These are phyloP conservation scores for Croton setiger DNA, from an alignment of 441 rosid genomes.

Conservation along the genomic window DNA sequence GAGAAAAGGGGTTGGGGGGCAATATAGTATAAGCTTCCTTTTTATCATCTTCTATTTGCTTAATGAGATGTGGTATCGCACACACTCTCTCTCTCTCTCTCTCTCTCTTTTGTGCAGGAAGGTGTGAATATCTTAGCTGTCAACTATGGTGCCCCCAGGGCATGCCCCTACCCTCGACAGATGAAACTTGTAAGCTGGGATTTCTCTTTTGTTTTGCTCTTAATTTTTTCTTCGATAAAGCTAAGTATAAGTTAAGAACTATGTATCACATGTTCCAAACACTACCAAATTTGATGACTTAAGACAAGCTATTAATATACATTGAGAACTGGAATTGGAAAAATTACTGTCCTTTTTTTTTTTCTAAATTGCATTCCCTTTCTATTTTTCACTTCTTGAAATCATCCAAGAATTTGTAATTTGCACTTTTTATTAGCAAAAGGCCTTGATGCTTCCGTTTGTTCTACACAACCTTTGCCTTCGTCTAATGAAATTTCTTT, in stretches of 20 bases:
- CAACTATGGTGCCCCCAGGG: conserved; percentile 84
- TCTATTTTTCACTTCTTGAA: neutral
- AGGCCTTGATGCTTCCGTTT: no score
- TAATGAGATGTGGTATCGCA: neutral
- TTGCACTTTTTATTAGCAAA: no score
- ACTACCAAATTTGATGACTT: neutral
- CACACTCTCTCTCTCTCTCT: no score
- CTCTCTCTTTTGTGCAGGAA: conserved; percentile 47
- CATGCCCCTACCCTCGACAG: conserved; percentile 87
- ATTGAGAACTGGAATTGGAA: neutral
- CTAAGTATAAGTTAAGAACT: neutral
- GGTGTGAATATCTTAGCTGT: conserved; percentile 84
- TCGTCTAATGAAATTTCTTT: no score
- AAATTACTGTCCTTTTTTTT: neutral
- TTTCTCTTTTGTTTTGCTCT: conserved; percentile 14
- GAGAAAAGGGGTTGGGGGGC: no score
- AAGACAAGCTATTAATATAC: neutral
- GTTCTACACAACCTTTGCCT: no score
- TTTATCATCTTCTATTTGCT: neutral
- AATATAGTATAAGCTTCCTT: neutral
- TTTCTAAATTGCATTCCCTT: neutral
- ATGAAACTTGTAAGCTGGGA: conserved; percentile 61
- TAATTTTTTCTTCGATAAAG: neutral
- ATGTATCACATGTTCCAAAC: neutral
- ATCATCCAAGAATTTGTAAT: neutral